Evolutionary conservation across 2,329 filamentous ascomycete genomes (phyloP).

Genomic region (Amphichorda felina): DNA sequence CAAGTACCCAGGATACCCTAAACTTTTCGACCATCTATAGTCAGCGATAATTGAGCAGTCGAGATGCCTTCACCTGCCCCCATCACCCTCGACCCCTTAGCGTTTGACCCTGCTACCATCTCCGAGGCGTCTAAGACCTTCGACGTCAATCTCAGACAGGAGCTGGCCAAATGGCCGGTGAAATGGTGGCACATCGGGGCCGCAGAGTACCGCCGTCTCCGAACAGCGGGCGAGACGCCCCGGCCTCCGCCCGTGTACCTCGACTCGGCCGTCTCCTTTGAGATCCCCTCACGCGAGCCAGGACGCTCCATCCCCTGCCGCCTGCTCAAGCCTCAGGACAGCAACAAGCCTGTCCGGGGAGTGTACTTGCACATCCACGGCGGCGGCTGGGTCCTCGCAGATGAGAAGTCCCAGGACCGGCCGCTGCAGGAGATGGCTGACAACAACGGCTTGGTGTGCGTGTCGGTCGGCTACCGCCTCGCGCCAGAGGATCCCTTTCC

Average conservation of each 20-base stretch:
- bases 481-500: slow-evolving; percentile 4
- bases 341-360: neutral
- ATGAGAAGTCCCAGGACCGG: neutral
- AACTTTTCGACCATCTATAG: too few relatives aligned
- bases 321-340: neutral
- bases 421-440: slow-evolving; percentile 48
- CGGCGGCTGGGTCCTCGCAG: neutral
- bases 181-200: neutral
- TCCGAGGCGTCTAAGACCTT: neutral
- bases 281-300: neutral
- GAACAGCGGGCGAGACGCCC: neutral
- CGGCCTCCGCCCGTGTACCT: neutral
- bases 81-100: neutral
- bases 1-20: too few relatives aligned
- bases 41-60: too few relatives aligned
- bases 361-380: slow-evolving; percentile 3
- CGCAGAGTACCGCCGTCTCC: neutral
- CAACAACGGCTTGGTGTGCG: slow-evolving; percentile 52
- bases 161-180: neutral
- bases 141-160: neutral
- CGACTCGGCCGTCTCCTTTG: neutral
- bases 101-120: neutral
- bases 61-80: neutral
- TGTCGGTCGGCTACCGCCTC: slow-evolving; percentile 19
- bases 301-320: slow-evolving; percentile 2